phyloP scores from a whole-genome alignment of 2,329 filamentous ascomycete species.

The Gnomoniopsis smithogilvyi region DNA sequence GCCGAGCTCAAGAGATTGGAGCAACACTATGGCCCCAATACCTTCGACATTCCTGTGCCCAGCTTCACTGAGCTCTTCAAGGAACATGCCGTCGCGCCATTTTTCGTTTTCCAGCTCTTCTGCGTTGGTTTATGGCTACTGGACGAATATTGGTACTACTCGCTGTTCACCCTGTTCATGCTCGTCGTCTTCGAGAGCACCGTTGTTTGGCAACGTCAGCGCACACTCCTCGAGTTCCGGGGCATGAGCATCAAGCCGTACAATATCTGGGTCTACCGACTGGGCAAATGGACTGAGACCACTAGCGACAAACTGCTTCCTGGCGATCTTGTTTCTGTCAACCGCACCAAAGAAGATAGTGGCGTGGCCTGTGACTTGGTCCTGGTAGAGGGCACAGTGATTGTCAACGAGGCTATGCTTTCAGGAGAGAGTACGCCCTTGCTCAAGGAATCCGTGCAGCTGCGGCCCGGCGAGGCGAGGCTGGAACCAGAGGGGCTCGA shows the following conservation, averaged over 20 bases:
- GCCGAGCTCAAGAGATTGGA: conserved; percentile 77
- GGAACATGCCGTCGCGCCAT: conserved; percentile 96
- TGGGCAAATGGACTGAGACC: conserved; percentile 83
- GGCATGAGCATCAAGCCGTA: conserved; percentile 99
- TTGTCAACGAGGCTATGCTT: conserved; percentile 99
- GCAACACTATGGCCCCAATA: conserved; percentile 93
- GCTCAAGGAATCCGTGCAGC: conserved; percentile 91
- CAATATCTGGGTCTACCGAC: conserved; percentile 84
- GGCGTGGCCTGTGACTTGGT: conserved; percentile 98
- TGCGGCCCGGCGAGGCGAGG: conserved; percentile 75
- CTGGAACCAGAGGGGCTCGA: conserved; percentile 90
- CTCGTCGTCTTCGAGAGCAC: conserved; percentile 96
- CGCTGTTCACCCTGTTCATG: conserved; percentile 98
- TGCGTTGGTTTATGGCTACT: conserved; percentile 98
- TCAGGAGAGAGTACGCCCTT: conserved; percentile 97
- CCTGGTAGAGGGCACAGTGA: conserved; percentile 88
- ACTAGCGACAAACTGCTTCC: conserved; percentile 90
- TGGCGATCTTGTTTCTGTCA: conserved; percentile 88
- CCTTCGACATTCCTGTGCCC: conserved; percentile 96
- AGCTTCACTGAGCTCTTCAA: conserved; percentile 95
- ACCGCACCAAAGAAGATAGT: conserved; percentile 92
- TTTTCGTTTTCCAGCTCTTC: conserved; percentile 99
- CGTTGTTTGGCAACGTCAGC: conserved; percentile 97
- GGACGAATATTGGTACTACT: conserved; percentile 99
- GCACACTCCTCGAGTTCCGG: conserved; percentile 92